These are phyloP conservation scores for Lepiota brunneoincarnata DNA, from an alignment of 768 basidiomycete genomes.

Conservation along the genomic window DNA sequence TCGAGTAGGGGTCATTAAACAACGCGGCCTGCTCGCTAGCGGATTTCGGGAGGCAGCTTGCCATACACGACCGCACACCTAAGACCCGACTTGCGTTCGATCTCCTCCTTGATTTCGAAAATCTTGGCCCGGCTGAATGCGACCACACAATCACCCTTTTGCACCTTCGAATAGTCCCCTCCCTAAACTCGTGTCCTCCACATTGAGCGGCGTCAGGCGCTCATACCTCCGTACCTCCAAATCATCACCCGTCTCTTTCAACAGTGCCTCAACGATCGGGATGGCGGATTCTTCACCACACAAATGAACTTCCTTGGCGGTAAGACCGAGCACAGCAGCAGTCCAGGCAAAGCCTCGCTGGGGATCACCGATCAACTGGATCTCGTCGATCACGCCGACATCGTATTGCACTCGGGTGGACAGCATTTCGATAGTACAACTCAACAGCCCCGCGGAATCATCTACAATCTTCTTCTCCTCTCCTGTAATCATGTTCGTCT, in stretches of 20 bases:
- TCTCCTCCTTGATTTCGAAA: slow-evolving; percentile 67
- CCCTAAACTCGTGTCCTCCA: slow-evolving; percentile 64
- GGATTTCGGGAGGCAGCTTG: slow-evolving; percentile 84
- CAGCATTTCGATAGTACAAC: slow-evolving; percentile 95
- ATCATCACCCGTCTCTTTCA: slow-evolving; percentile 80
- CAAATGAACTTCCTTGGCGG: slow-evolving; percentile 84
- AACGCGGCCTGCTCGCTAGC: slow-evolving; percentile 89
- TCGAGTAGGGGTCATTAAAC: slow-evolving; percentile 85
- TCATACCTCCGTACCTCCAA: slow-evolving; percentile 79
- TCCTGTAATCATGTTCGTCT: slow-evolving; percentile 88
- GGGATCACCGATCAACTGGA: slow-evolving; percentile 88
- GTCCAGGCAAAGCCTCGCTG: slow-evolving; percentile 85
- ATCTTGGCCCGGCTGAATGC: slow-evolving; percentile 77
- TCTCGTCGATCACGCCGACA: slow-evolving; percentile 94
- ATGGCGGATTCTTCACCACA: slow-evolving; percentile 95
- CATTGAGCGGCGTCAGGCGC: slow-evolving; percentile 79
- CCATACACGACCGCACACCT: slow-evolving; percentile 94
- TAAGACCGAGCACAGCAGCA: slow-evolving; percentile 68
- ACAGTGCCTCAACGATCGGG: slow-evolving; percentile 66
- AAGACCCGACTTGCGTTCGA: slow-evolving; percentile 72
- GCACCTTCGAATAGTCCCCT: slow-evolving; percentile 56
- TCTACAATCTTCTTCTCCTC: slow-evolving; percentile 81
- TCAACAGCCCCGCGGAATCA: slow-evolving; percentile 51
- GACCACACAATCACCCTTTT: slow-evolving; percentile 88
- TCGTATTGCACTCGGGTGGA: slow-evolving; percentile 43